A percentile compares a stretch with the other conserved stretches of the same genome.
Conservation (phyloP, 441 rosid species). For the Brassica hybrid region DNA sequence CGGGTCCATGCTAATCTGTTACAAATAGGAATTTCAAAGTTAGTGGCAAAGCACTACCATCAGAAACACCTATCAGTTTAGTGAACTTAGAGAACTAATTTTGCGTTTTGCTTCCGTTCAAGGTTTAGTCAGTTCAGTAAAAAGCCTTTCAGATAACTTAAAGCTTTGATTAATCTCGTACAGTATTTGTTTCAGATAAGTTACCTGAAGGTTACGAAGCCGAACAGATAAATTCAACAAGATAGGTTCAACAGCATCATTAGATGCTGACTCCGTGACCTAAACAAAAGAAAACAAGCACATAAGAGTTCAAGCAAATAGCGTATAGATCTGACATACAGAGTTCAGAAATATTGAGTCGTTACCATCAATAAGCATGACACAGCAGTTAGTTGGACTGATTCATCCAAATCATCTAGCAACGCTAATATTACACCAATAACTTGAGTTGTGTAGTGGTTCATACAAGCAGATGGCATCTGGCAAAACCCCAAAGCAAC, state of each 20-base stretch:
- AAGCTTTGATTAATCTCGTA: slow-evolving; percentile 4
- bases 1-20: slow-evolving; percentile 76
- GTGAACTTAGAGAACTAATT: slow-evolving; percentile 19
- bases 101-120: background rate
- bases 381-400: slow-evolving; percentile 95
- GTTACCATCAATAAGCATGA: slow-evolving; percentile 84
- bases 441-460: slow-evolving; percentile 84
- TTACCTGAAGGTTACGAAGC: slow-evolving; percentile 93
- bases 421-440: slow-evolving; percentile 87
- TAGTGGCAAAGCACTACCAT: slow-evolving; percentile 12
- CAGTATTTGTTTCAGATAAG: slow-evolving; percentile 1
- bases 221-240: slow-evolving; percentile 82
- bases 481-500: slow-evolving; percentile 44
- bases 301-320: background rate
- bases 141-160: background rate
- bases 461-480: slow-evolving; percentile 88
- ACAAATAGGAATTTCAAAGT: slow-evolving; percentile 23
- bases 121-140: slow-evolving; percentile 2
- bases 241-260: slow-evolving; percentile 90
- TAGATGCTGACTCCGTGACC: slow-evolving; percentile 86
- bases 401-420: slow-evolving; percentile 92
- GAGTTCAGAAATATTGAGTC: slow-evolving; percentile 15
- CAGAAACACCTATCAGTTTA: slow-evolving; percentile 10
- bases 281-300: slow-evolving; percentile 41
- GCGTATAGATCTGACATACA: background rate